Conservation (phyloP, 257 asterid genomes). For the Jacaranda copaia region DNA sequence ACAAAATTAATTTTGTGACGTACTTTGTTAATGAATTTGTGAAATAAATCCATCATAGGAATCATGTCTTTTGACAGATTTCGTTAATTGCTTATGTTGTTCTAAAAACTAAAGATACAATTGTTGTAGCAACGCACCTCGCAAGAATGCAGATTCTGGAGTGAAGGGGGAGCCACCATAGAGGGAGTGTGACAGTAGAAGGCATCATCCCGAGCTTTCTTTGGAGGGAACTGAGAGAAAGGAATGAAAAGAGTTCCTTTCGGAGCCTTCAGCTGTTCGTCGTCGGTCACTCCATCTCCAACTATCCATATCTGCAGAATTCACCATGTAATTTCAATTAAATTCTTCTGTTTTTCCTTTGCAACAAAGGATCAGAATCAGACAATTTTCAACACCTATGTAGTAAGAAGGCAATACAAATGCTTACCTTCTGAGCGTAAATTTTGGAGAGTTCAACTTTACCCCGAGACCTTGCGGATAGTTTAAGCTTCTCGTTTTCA, state of each 20-base stretch:
- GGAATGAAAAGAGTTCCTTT: constrained; percentile 75
- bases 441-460: constrained; percentile 41
- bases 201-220: constrained; percentile 58
- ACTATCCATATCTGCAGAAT: constrained; percentile 71
- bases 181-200: constrained; percentile 72
- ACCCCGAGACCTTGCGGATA: constrained; percentile 34
- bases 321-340: too few species aligned
- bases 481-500: constrained; percentile 53
- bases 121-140: constrained; percentile 50
- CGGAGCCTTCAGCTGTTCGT: constrained; percentile 68
- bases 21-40: too few species aligned
- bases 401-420: neutral
- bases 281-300: constrained; percentile 70
- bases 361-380: neutral
- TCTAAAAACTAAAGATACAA: too few species aligned
- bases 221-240: constrained; percentile 71
- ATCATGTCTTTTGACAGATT: too few species aligned
- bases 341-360: neutral
- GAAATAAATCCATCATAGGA: too few species aligned
- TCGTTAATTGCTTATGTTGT: too few species aligned
- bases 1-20: too few species aligned
- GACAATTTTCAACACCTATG: neutral
- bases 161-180: constrained; percentile 67
- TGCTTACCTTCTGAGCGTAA: constrained; percentile 49
- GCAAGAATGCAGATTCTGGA: constrained; percentile 77